A percentile compares a stretch with the other conserved stretches of the same genome.
phyloP scores from a whole-genome alignment of 2,329 filamentous ascomycete species.

The Leptographium radiaticola region DNA sequence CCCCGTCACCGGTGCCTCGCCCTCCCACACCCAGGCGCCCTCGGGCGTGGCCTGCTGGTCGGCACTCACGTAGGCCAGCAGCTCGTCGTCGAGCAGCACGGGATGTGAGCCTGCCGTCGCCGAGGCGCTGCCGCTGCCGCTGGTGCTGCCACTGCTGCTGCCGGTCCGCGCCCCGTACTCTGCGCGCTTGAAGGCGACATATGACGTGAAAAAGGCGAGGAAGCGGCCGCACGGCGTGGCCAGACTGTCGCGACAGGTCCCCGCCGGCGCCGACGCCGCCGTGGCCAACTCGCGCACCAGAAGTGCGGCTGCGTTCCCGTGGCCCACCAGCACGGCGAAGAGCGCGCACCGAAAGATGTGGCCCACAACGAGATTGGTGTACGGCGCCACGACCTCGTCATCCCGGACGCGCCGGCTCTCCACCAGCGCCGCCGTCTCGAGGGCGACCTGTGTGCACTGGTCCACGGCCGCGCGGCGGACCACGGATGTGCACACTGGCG shows the following conservation, averaged over 20 bases:
- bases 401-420: slow-evolving; percentile 47
- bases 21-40: slow-evolving; percentile 67
- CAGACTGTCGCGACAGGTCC: slow-evolving; percentile 13
- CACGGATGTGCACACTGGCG: slow-evolving; percentile 52
- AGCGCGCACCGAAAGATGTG: slow-evolving; percentile 83
- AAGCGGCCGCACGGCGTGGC: slow-evolving; percentile 60
- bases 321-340: slow-evolving; percentile 62
- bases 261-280: slow-evolving; percentile 55
- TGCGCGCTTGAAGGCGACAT: slow-evolving; percentile 41
- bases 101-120: slow-evolving; percentile 19
- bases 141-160: neutral
- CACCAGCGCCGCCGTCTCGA: slow-evolving; percentile 68
- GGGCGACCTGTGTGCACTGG: slow-evolving; percentile 58
- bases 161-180: slow-evolving; percentile 23
- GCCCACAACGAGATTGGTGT: slow-evolving; percentile 47
- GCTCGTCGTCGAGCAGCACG: slow-evolving; percentile 60
- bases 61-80: slow-evolving; percentile 73
- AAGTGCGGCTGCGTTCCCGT: slow-evolving; percentile 57
- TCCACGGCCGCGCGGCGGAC: slow-evolving; percentile 61
- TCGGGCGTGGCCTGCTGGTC: slow-evolving; percentile 74
- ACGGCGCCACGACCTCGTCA: slow-evolving; percentile 33
- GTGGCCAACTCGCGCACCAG: slow-evolving; percentile 60
- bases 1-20: slow-evolving; percentile 6
- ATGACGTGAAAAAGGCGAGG: slow-evolving; percentile 65
- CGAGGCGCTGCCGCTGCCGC: slow-evolving; percentile 12